Conservation (phyloP, 1,284 basidiomycete species). For the Naganishia sp. region DNA sequence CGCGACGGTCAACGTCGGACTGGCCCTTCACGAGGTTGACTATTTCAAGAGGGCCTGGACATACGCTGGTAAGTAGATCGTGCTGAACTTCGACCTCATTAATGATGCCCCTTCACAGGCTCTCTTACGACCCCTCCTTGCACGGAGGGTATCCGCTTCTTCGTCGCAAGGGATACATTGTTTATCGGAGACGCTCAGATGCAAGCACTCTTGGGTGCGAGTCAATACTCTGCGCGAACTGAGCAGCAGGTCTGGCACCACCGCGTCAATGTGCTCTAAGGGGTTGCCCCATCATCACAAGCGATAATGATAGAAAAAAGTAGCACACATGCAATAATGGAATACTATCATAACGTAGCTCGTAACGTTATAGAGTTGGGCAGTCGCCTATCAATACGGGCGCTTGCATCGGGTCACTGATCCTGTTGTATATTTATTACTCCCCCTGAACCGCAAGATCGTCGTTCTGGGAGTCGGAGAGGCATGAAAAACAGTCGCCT, state of each 20-base stretch:
- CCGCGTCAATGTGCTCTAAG: constrained; percentile 31
- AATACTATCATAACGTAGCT: too few species aligned
- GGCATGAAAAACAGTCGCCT: too few species aligned
- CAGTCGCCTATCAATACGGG: too few species aligned
- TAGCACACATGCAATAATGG: too few species aligned
- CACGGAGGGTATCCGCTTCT: constrained; percentile 34
- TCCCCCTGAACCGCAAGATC: too few species aligned
- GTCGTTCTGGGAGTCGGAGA: too few species aligned
- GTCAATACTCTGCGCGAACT: constrained; percentile 35
- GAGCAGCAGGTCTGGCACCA: constrained; percentile 38
- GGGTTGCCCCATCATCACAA: too few species aligned
- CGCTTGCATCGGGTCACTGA: too few species aligned
- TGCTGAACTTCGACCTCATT: not conserved
- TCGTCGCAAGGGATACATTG: constrained; percentile 35
- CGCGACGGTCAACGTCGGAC: constrained; percentile 26
- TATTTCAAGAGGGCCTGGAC: constrained; percentile 35
- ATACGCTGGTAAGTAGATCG: constrained; percentile 32
- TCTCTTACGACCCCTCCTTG: constrained; percentile 37
- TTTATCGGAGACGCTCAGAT: constrained; percentile 36
- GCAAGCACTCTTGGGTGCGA: constrained; percentile 34
- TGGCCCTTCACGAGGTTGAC: constrained; percentile 30
- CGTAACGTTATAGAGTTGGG: too few species aligned
- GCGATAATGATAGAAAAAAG: too few species aligned
- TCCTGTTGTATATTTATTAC: too few species aligned
- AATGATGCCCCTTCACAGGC: constrained; percentile 17